A percentile compares a stretch with the other conserved stretches of the same genome.
Evolutionary conservation across 768 basidiomycete genomes (phyloP).

Genomic region (Nidularia pulvinata): DNA sequence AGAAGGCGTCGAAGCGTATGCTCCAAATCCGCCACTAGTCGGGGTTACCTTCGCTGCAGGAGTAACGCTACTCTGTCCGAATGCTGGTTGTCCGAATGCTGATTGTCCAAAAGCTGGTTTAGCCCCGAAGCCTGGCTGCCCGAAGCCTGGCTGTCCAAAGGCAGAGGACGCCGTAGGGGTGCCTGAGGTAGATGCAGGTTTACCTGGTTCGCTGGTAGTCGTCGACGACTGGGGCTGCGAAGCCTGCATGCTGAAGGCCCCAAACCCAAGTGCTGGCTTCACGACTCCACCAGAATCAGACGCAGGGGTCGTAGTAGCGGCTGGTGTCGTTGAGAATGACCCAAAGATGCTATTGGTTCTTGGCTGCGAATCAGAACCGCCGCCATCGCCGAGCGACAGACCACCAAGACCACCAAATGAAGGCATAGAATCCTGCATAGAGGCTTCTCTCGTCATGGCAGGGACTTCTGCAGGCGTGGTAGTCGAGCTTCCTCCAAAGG

Average conservation of each 20-base stretch:
- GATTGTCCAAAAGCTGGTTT: slow-evolving; percentile 20
- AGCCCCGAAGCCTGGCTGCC: slow-evolving; percentile 16
- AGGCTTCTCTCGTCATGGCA: slow-evolving; percentile 41
- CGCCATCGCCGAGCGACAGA: slow-evolving; percentile 28
- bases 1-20: slow-evolving; percentile 12
- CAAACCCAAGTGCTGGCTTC: slow-evolving; percentile 19
- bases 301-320: slow-evolving; percentile 15
- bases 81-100: slow-evolving; percentile 33
- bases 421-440: slow-evolving; percentile 41
- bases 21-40: slow-evolving; percentile 14
- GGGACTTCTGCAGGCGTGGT: slow-evolving; percentile 7
- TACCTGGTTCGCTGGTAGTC: background rate
- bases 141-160: slow-evolving; percentile 26
- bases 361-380: slow-evolving; percentile 19
- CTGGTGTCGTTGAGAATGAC: slow-evolving; percentile 19
- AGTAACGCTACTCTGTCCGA: slow-evolving; percentile 16
- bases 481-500: slow-evolving; percentile 12
- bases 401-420: slow-evolving; percentile 40
- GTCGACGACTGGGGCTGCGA: background rate
- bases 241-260: slow-evolving; percentile 4
- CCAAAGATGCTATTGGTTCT: slow-evolving; percentile 31
- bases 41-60: slow-evolving; percentile 1
- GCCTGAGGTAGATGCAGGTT: slow-evolving; percentile 11
- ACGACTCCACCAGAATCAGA: slow-evolving; percentile 22
- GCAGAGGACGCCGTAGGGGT: background rate